These are phyloP conservation scores for Kodamaea leandrae DNA, from an alignment of 805 yeast genomes.

Conservation along the genomic window DNA sequence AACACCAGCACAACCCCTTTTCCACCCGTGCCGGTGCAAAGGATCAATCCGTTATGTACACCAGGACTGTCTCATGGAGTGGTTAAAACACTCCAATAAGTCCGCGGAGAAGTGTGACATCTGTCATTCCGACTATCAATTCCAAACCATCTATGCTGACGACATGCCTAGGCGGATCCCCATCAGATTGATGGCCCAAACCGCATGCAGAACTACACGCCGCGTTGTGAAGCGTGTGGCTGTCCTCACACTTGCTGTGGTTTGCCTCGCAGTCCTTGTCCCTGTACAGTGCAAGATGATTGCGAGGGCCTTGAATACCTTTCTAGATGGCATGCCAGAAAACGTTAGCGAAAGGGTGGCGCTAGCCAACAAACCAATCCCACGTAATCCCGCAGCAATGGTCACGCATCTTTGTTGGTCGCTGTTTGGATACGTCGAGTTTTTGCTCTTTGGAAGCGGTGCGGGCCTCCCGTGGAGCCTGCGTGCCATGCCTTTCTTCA, in stretches of 20 bases:
- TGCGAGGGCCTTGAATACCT: slow-evolving; percentile 54
- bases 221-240: slow-evolving; percentile 16
- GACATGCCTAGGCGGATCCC: slow-evolving; percentile 69
- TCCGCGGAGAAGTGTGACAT: slow-evolving; percentile 74
- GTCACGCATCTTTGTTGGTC: slow-evolving; percentile 11
- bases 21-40: slow-evolving; percentile 89
- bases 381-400: slow-evolving; percentile 21
- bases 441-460: slow-evolving; percentile 38
- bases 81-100: slow-evolving; percentile 72
- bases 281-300: slow-evolving; percentile 58
- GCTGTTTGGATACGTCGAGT: slow-evolving; percentile 15
- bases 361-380: background rate
- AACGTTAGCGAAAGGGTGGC: slow-evolving; percentile 8
- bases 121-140: slow-evolving; percentile 72
- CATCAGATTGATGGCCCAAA: slow-evolving; percentile 41
- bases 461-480: background rate
- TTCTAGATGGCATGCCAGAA: slow-evolving; percentile 48
- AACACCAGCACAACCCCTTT: slow-evolving; percentile 72
- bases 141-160: slow-evolving; percentile 61
- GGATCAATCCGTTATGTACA: slow-evolving; percentile 94
- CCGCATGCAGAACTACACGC: slow-evolving; percentile 24
- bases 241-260: slow-evolving; percentile 32
- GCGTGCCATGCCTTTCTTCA: slow-evolving; percentile 9
- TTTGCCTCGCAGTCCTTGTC: slow-evolving; percentile 48
- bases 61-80: slow-evolving; percentile 84